Evolutionary conservation across 1,284 basidiomycete species (phyloP).

Genomic region (Ustilago sp.): DNA sequence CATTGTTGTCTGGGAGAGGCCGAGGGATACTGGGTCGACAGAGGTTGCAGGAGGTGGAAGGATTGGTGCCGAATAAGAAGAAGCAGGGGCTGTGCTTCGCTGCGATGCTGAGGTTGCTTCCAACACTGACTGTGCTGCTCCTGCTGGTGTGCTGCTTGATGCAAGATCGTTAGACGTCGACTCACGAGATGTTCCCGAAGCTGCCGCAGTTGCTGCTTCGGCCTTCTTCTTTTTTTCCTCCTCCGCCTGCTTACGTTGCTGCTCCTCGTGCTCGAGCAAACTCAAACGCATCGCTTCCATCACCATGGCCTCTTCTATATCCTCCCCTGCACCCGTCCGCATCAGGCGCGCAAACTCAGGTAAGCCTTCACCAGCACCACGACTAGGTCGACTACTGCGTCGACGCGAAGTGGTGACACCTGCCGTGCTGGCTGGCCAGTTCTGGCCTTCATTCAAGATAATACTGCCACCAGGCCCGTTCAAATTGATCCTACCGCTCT

Average conservation of each 20-base stretch:
- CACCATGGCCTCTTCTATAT: constrained; percentile 95
- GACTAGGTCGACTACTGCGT: constrained; percentile 45
- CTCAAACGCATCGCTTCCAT: constrained; percentile 99
- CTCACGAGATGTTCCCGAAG: constrained; percentile 7
- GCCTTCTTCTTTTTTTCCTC: constrained; percentile 56
- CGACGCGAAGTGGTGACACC: constrained; percentile 34
- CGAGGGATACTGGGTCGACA: constrained; percentile 39
- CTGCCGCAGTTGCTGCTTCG: constrained; percentile 7
- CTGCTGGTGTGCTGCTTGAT: constrained; percentile 6
- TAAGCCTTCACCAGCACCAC: constrained; percentile 30
- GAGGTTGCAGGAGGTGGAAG: constrained; percentile 11
- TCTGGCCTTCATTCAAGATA: constrained; percentile 61
- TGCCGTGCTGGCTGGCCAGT: constrained; percentile 38
- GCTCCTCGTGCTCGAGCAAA: constrained; percentile 83
- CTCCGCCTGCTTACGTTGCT: constrained; percentile 68
- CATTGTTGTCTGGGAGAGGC: constrained; percentile 52
- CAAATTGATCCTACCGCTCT: constrained; percentile 50
- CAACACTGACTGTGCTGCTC: constrained; percentile 31
- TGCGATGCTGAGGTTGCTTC: constrained; percentile 29
- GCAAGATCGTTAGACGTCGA: constrained; percentile 16
- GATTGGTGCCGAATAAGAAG: constrained; percentile 1
- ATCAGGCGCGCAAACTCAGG: constrained; percentile 82
- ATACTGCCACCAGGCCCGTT: constrained; percentile 68
- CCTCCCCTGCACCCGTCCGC: constrained; percentile 84
- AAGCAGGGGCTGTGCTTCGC: constrained; percentile 5